A percentile compares a stretch with the other conserved stretches of the same genome.
Evolutionary conservation across 2,329 filamentous ascomycete species (phyloP).

Genomic region (Clonostachys byssicola): DNA sequence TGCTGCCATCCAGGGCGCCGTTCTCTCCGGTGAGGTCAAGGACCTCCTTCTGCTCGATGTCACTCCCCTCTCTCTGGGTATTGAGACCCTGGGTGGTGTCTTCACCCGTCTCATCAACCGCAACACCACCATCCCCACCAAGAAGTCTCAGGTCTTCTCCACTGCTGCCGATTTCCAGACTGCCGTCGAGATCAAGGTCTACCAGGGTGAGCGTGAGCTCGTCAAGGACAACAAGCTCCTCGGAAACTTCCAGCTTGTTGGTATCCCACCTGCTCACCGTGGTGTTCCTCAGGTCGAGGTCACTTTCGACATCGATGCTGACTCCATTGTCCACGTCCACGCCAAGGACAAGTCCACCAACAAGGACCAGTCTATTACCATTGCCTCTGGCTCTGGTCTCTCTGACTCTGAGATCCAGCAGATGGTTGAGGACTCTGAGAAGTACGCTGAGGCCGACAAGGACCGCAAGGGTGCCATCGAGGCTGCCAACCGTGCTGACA

Average conservation of each 20-base stretch:
- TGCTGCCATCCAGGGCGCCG: conserved; percentile 94
- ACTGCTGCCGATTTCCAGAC: conserved; percentile 98
- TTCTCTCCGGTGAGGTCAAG: conserved; percentile 94
- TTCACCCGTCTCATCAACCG: conserved; percentile 98
- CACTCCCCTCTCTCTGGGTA: conserved; percentile 93
- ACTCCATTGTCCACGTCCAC: conserved; percentile 96
- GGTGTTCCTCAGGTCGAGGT: conserved; percentile 97
- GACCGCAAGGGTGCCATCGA: conserved; percentile 95
- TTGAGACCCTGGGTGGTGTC: conserved; percentile 96
- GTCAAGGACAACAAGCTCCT: conserved; percentile 98
- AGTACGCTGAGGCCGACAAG: conserved; percentile 92
- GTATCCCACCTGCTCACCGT: conserved; percentile 92
- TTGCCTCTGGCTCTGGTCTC: conserved; percentile 94
- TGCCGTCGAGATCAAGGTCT: conserved; percentile 99
- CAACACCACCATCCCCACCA: conserved; percentile 98
- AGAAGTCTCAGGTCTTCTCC: conserved; percentile 98
- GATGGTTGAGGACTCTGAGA: conserved; percentile 98
- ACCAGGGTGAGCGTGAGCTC: conserved; percentile 99
- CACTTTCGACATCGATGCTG: conserved; percentile 97
- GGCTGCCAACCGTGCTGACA: conserved; percentile 95
- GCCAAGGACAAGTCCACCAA: conserved; percentile 99
- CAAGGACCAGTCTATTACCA: conserved; percentile 99
- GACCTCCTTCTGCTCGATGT: conserved; percentile 94
- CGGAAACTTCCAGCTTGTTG: conserved; percentile 98
- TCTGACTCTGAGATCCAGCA: conserved; percentile 91